Evolutionary conservation across 2,329 filamentous ascomycete species (phyloP).

Genomic region (Colletotrichum eleusines): DNA sequence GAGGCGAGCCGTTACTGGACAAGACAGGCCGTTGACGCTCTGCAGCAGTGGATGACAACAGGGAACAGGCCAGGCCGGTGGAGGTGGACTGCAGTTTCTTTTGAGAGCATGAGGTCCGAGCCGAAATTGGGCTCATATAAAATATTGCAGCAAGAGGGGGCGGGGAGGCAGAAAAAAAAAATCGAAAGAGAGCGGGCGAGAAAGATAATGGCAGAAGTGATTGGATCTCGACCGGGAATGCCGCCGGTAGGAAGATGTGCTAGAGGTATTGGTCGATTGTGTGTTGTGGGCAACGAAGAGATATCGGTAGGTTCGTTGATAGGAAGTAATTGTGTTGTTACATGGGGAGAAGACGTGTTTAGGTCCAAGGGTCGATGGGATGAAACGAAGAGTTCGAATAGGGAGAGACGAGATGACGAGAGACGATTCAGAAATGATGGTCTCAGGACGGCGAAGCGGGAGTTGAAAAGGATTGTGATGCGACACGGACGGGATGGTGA

Average conservation of each 20-base stretch:
- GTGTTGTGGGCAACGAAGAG: neutral
- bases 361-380: neutral
- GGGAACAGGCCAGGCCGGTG: constrained; percentile 21
- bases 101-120: constrained; percentile 40
- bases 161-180: neutral
- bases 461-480: constrained; percentile 1
- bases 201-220: neutral
- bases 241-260: neutral
- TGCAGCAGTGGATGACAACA: constrained; percentile 17
- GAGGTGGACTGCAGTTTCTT: constrained; percentile 31
- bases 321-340: neutral
- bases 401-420: constrained; percentile 7
- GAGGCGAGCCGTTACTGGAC: constrained; percentile 27
- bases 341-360: neutral
- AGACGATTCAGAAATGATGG: constrained; percentile 9
- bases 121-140: constrained; percentile 39
- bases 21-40: constrained; percentile 15
- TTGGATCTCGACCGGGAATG: neutral
- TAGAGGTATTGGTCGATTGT: neutral
- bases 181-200: neutral
- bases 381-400: neutral
- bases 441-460: neutral
- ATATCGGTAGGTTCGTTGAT: neutral
- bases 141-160: constrained; percentile 2
- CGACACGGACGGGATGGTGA: neutral